Conservation (phyloP, 75 land plant genomes). For the Cunninghamia lanceolata region DNA sequence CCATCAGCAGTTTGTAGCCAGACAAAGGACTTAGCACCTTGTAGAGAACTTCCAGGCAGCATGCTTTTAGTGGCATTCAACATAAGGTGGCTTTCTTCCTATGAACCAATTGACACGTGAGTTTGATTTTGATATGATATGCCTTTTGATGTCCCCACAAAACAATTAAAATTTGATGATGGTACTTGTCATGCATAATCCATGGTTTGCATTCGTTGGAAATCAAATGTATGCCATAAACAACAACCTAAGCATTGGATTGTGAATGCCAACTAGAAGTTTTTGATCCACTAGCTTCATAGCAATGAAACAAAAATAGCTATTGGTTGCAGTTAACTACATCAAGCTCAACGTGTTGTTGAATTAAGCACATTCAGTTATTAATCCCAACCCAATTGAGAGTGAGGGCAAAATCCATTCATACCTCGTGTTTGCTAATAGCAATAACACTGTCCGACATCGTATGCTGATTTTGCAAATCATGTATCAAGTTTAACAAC, state of each 20-base stretch:
- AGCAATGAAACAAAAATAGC: not conserved
- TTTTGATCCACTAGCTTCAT: not conserved
- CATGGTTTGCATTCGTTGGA: not conserved
- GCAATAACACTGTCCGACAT: not conserved
- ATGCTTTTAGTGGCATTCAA: slow-evolving; percentile 10
- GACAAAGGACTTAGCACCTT: slow-evolving; percentile 72
- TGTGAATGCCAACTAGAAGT: not conserved
- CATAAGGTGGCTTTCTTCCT: not conserved
- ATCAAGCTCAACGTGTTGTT: not conserved
- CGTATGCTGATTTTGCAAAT: not conserved
- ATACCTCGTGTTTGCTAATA: slow-evolving; percentile 1
- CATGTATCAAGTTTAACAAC: not conserved
- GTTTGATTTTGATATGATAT: not conserved
- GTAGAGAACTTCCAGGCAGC: slow-evolving; percentile 24
- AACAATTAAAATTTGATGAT: not conserved
- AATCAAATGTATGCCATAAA: not conserved
- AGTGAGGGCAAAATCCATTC: not conserved
- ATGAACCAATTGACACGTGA: not conserved
- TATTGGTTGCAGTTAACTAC: not conserved
- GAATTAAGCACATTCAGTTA: not conserved
- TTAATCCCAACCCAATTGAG: not conserved
- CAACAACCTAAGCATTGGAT: not conserved
- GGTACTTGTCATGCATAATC: not conserved
- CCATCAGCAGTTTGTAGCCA: slow-evolving; percentile 88
- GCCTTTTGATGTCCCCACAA: not conserved